A percentile compares a stretch with the other conserved stretches of the same genome.
Conservation (phyloP, 148 eudicot genomes). For the Fagopyrum esculentum region DNA sequence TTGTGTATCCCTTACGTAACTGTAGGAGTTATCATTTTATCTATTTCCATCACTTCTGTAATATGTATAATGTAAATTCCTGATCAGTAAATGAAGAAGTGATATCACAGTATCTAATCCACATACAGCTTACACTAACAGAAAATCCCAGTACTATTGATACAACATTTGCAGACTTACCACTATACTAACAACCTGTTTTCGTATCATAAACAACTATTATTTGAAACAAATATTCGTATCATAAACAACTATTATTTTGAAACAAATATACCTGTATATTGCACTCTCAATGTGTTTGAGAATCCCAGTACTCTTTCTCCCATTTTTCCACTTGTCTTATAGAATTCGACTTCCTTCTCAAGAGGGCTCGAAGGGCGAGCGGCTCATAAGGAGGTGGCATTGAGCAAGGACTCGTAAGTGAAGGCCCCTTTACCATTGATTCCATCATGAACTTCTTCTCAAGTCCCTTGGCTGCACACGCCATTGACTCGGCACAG, state of each 20-base stretch:
- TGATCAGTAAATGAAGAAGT: too few species aligned
- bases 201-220: background rate
- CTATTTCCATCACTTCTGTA: too few species aligned
- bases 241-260: background rate
- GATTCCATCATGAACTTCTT: conserved; percentile 62
- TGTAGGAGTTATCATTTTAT: too few species aligned
- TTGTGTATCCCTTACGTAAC: too few species aligned
- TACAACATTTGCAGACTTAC: background rate
- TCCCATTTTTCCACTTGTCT: conserved; percentile 56
- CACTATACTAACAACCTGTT: background rate
- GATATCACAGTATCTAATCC: too few species aligned
- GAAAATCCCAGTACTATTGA: too few species aligned
- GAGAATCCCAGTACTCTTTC: conserved; percentile 39
- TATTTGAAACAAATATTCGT: background rate
- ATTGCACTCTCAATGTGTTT: conserved; percentile 10
- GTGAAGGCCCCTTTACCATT: conserved; percentile 43
- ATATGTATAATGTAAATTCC: too few species aligned
- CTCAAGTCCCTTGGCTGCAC: conserved; percentile 34
- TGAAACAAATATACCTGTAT: background rate
- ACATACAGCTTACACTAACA: too few species aligned
- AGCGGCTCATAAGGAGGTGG: conserved; percentile 46
- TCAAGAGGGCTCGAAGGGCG: conserved; percentile 19
- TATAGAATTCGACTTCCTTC: conserved; percentile 27
- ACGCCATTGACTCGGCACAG: conserved; percentile 76
- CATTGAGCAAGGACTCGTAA: conserved; percentile 49